A percentile compares a stretch with the other conserved stretches of the same genome.
Conservation (phyloP, 2,329 filamentous ascomycete genomes). For the Clarireedia sp. region DNA sequence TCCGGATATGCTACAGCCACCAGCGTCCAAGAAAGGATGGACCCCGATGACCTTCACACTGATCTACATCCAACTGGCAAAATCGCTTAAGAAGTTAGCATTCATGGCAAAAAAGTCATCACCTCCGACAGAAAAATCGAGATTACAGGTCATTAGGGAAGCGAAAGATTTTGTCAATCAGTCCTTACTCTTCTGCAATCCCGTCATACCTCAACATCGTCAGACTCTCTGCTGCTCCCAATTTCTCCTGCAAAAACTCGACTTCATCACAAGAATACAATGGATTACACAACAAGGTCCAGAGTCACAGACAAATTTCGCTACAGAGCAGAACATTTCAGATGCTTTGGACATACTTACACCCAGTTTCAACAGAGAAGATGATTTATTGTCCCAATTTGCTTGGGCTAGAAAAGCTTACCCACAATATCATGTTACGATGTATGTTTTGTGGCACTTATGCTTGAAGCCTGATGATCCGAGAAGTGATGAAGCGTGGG, state of each 20-base stretch:
- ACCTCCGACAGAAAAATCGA: neutral
- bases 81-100: neutral
- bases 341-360: neutral
- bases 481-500: neutral
- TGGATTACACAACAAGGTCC: neutral
- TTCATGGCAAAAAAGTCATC: neutral
- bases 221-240: neutral
- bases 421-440: constrained; percentile 6
- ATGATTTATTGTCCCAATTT: constrained; percentile 2
- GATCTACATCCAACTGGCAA: neutral
- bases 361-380: neutral
- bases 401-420: constrained; percentile 1
- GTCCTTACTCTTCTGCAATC: neutral
- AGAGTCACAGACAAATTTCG: neutral
- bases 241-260: neutral
- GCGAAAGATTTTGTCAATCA: neutral
- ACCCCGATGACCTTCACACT: neutral
- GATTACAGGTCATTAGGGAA: neutral
- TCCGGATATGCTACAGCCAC: neutral
- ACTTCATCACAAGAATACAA: constrained; percentile 5
- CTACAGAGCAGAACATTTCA: neutral
- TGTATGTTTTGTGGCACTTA: constrained; percentile 6
- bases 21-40: neutral
- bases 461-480: neutral
- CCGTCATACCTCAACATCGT: neutral